Evolutionary conservation across 192 early-diverging fungal species (phyloP).

Genomic region (Backusella australiensis): DNA sequence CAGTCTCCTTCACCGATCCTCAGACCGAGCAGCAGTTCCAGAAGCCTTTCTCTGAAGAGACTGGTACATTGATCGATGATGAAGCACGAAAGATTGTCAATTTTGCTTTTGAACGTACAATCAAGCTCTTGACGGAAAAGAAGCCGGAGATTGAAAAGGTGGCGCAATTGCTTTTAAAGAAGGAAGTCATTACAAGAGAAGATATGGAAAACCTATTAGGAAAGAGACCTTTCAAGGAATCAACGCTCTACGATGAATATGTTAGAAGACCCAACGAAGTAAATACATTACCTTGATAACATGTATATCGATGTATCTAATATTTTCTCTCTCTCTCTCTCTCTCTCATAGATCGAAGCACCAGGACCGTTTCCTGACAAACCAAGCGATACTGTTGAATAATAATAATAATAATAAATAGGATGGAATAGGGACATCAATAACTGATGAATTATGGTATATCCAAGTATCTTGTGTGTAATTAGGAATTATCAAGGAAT

Average conservation of each 20-base stretch:
- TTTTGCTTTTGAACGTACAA: constrained; percentile 79
- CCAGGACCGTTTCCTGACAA: not conserved
- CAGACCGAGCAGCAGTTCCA: constrained; percentile 77
- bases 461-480: not conserved
- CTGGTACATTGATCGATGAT: constrained; percentile 90
- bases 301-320: not conserved
- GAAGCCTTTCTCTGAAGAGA: constrained; percentile 97
- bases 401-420: not conserved
- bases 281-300: not conserved
- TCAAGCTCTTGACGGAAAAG: constrained; percentile 81
- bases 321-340: not conserved
- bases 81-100: constrained; percentile 86
- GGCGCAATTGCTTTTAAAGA: constrained; percentile 86
- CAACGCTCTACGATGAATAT: constrained; percentile 68
- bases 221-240: constrained; percentile 73
- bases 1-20: constrained; percentile 75
- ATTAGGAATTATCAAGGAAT: not conserved
- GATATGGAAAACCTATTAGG: constrained; percentile 93
- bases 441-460: not conserved
- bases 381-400: not conserved
- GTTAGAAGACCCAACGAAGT: constrained; percentile 25
- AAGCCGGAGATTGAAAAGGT: constrained; percentile 88
- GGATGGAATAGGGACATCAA: not conserved
- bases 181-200: constrained; percentile 94
- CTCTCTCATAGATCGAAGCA: not conserved